A percentile compares a stretch with the other conserved stretches of the same genome.
Conservation (phyloP, 768 basidiomycete genomes). For the Boletus tomentosulus region DNA sequence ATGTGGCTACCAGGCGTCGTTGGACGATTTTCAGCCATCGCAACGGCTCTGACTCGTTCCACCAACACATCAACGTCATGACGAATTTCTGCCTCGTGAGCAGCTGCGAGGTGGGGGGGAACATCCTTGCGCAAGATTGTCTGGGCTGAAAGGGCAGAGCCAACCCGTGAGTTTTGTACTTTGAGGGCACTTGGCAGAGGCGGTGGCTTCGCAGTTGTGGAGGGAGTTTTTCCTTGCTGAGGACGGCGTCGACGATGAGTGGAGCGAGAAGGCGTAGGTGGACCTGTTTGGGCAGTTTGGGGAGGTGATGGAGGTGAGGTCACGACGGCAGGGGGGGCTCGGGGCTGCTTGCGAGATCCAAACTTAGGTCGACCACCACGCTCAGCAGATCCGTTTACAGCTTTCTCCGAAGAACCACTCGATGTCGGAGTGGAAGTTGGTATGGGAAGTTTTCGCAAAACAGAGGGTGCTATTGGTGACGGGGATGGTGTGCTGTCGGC, state of each 20-base stretch:
- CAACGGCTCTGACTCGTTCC: conserved; percentile 68
- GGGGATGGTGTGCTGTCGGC: conserved; percentile 18
- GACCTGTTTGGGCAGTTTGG: conserved; percentile 17
- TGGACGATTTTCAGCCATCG: conserved; percentile 65
- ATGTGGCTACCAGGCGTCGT: conserved; percentile 75
- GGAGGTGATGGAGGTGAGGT: conserved; percentile 22
- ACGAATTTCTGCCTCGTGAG: conserved; percentile 44
- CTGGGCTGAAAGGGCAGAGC: conserved; percentile 21
- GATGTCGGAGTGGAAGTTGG: conserved; percentile 16
- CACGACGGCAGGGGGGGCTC: conserved; percentile 18
- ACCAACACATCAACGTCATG: conserved; percentile 73
- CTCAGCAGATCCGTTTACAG: conserved; percentile 17
- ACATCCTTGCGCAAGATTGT: conserved; percentile 45
- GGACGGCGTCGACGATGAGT: conserved; percentile 50
- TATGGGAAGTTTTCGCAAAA: conserved; percentile 15
- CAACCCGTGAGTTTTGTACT: conserved; percentile 34
- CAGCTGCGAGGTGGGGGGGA: conserved; percentile 50
- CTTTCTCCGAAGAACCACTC: conserved; percentile 21
- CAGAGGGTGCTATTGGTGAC: conserved; percentile 9
- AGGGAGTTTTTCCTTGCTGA: conserved; percentile 31
- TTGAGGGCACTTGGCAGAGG: conserved; percentile 18
- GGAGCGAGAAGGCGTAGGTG: conserved; percentile 38
- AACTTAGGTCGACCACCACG: conserved; percentile 22
- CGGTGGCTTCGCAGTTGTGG: conserved; percentile 13
- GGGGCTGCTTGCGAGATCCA: conserved; percentile 19